Conservation (phyloP, 371 early-diverging fungal species). For the Apophysomyces sp. region DNA sequence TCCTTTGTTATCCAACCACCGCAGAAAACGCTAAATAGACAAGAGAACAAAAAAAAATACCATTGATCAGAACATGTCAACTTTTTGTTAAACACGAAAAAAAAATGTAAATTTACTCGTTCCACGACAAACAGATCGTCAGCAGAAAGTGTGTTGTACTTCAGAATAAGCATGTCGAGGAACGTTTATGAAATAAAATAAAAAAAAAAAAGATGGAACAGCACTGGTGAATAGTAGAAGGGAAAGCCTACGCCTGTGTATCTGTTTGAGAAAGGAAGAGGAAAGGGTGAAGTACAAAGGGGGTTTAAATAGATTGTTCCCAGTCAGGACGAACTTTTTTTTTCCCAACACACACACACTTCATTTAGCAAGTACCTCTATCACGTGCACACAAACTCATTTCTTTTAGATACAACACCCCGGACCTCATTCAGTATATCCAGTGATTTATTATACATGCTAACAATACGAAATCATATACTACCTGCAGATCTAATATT, state of each 20-base stretch:
- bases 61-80: not conserved
- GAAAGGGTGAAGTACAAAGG: not conserved
- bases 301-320: not conserved
- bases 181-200: not conserved
- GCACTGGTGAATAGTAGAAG: not conserved
- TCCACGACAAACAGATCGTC: conserved; percentile 14
- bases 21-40: conserved; percentile 11
- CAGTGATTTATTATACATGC: not conserved
- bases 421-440: not conserved
- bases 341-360: not conserved
- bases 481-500: not conserved
- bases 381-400: not conserved
- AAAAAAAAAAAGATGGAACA: not conserved
- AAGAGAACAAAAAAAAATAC: not conserved
- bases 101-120: conserved; percentile 2
- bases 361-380: not conserved
- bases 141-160: conserved; percentile 9
- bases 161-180: conserved; percentile 11
- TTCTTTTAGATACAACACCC: not conserved
- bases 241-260: not conserved
- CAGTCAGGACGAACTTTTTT: not conserved
- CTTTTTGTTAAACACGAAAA: not conserved
- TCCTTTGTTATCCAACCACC: conserved; percentile 2
- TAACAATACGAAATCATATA: not conserved
- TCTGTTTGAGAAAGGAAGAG: not conserved